Base-by-base conservation (phyloP, 2,329 filamentous ascomycete species). In the Clonostachys rhizophaga region DNA sequence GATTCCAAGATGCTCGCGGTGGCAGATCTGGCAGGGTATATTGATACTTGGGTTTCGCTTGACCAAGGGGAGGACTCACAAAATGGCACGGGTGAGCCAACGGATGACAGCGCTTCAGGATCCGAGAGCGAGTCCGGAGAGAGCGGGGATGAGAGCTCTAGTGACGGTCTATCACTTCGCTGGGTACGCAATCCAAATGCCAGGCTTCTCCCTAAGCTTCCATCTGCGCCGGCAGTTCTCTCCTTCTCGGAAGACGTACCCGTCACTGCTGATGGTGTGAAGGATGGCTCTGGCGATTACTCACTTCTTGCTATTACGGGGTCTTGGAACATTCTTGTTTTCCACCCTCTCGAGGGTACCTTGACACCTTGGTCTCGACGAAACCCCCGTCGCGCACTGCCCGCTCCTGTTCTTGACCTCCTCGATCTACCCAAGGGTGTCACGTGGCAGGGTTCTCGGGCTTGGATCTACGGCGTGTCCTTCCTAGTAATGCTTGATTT, bases 401-500 rank as follows among this genome's bases (percentile, higher is more conserved):
- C 91, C 0, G 72, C 76, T 4, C 79, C 87, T 43, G 92, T 95
- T 63, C 81, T 78, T 47, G 80, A 83, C 53, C 79, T 91, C 20
- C 81, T 86, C 50, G 91, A 96, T 62, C 76, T 89, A 40, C 87
- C 87, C 46, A 92, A 92, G 72, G 91, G 91, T 5, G 83, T 84
- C 24, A 66, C 96, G 37, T 97, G 92, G 91, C 87, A 95, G 60
- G 74, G 86, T 2, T 72, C 74, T 30, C 80, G 92, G 13, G 68
- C 92, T 8, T 97, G 92, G 90, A 69, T 97, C 17, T 96, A 95
- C 59, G 91, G 92, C 7, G 80, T 83, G 39, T 84, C 81, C 2
- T 97, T 91, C 78, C 67, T 99, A 20, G 91, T 89, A 70, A 97
- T 97, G 91, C 81, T 99, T 50, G 91, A 97, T 63, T 71, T 95